phyloP scores from a whole-genome alignment of 148 eudicot genomes.

The Fallopia convolvulus region DNA sequence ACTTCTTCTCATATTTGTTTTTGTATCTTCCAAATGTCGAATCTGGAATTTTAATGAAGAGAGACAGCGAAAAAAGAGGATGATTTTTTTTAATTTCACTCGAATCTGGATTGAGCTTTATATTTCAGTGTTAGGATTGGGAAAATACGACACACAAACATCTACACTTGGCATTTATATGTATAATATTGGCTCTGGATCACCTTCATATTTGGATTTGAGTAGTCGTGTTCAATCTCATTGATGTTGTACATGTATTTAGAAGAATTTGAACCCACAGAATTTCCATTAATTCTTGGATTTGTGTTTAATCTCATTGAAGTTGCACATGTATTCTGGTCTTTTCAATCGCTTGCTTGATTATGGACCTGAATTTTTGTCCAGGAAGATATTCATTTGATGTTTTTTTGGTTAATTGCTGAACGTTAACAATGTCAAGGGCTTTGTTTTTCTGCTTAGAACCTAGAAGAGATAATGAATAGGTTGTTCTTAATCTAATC shows the following conservation, averaged over 20 bases:
- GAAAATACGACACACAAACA: too few relatives aligned
- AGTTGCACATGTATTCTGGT: background rate
- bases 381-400: background rate
- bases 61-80: background rate
- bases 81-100: background rate
- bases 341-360: background rate
- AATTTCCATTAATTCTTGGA: too few relatives aligned
- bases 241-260: background rate
- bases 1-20: background rate
- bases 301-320: background rate
- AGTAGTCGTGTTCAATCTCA: background rate
- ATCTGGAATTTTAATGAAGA: background rate
- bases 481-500: background rate
- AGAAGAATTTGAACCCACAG: background rate
- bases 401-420: background rate
- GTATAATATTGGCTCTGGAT: background rate
- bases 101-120: background rate
- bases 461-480: background rate
- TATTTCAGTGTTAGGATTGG: background rate
- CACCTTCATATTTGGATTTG: background rate
- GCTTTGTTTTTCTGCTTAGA: background rate
- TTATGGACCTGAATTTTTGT: background rate
- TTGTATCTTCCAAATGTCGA: background rate
- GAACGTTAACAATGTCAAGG: background rate
- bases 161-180: too few relatives aligned